Base-by-base conservation (phyloP, 148 eudicot genomes). In the Silene latifolia region DNA sequence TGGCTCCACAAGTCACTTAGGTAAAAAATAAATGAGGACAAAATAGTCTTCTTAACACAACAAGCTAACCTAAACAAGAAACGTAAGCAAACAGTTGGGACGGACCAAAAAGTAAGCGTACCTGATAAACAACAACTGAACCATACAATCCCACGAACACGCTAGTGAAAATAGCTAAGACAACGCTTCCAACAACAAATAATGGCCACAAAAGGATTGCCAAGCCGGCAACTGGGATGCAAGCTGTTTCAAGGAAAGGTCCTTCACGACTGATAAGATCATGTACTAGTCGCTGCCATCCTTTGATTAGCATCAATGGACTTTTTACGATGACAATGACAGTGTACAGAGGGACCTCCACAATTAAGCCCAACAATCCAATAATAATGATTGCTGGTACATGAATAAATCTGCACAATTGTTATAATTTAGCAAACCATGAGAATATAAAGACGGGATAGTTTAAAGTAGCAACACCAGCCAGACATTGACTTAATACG, bases 181-280 rank as follows among this genome's bases (percentile, higher is more conserved):
- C 63, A 56, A 95, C 68, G 79, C 89, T 83, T 53, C 90, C 97
- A 73, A 87, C 67, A 71, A 95, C 99, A 76, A 89, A 76, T n/a
- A 95, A 81, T 0, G 99, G 99, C 99, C 99, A 95, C 67, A 92
- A 76, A 54, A 95, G 84, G 80, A 95, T 95, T 4, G 97, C 73
- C 68, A 95, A 76, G 76, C 97, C 99, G 61, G 99, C 99, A 88
- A 95, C 74, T 3, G 97, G 99, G 58, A 95, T 87, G 70, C 99
- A 95, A 44, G 93, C 99, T 21, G 92, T 92, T 82, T 95, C 99
- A 18, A 95, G 82, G 80, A 95, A 95, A 25, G 96, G 98, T 59
- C 97, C 99, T 78, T 95, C 97, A 9, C 98, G 90, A 80, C 89
- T 85, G 8, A 95, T 82, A 61, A 95, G 87, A 81, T 95, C 99